Percentiles rank a stretch among this genome's conserved stretches.
Conservation (phyloP, 148 eudicot species). For the Nyssa sinensis region DNA sequence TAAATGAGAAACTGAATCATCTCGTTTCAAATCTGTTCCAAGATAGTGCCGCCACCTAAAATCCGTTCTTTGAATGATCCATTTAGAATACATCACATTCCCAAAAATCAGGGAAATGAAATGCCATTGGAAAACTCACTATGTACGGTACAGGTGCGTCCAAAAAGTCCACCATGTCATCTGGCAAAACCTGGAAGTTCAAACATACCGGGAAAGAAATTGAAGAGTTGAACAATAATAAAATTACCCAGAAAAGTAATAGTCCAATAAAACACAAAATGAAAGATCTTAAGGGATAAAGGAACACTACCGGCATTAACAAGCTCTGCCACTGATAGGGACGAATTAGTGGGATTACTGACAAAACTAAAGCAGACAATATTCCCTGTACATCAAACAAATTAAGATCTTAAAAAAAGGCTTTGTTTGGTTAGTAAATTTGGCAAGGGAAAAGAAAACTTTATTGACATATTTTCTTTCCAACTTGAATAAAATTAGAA, state of each 20-base stretch:
- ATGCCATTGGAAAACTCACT: conserved; percentile 47
- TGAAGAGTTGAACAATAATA: conserved; percentile 11
- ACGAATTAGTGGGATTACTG: conserved; percentile 82
- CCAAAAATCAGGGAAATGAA: not conserved
- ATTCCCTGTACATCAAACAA: conserved; percentile 55
- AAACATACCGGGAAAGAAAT: not conserved
- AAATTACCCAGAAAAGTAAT: not conserved
- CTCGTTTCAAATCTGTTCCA: not conserved
- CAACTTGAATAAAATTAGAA: no score
- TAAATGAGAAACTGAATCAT: not conserved
- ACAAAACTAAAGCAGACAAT: conserved; percentile 77
- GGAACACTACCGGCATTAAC: conserved; percentile 76
- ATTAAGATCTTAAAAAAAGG: not conserved
- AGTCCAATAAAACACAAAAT: not conserved
- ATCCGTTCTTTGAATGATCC: conserved; percentile 5
- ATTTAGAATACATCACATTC: not conserved
- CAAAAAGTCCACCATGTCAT: conserved; percentile 96
- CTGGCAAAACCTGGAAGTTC: conserved; percentile 71
- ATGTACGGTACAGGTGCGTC: conserved; percentile 98
- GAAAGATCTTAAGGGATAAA: not conserved
- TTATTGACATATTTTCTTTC: no score
- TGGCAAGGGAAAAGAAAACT: no score
- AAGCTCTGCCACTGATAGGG: conserved; percentile 98
- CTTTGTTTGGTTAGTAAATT: no score
- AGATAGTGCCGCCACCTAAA: not conserved